Base-by-base conservation (phyloP, 1,139 yeast species). In the Geotrichum siamense region DNA sequence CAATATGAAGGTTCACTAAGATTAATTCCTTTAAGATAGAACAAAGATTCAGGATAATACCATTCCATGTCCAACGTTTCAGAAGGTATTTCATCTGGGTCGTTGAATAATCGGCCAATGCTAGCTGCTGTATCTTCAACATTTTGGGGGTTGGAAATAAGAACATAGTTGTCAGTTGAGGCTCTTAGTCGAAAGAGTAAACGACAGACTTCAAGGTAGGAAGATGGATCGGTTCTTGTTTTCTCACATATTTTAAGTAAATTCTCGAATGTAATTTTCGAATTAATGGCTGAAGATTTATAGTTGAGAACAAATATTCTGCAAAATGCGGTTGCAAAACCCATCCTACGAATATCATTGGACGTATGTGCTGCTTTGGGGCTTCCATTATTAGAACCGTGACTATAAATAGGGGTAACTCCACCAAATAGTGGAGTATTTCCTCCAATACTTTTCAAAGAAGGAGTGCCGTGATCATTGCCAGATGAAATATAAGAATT, bases 121-220 rank as follows among this genome's bases (percentile, higher is more conserved):
- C 78, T 72, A 2, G 78, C 71, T 2, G 86, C 75, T 21, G 81
- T 61, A 0, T 85, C 87, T 39, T 76, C 81, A 70, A 80, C 75
- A 55, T 81, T 85, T 1, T 63, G 61, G 2, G 85, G 83, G 12
- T 69, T 66, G 0, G 77, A 66, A 32, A 82, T 62, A 53, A 69
- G 76, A 1, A 81, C 59, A 29, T 60, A 62, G 10, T 69, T 69
- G 28, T 71, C 72, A 4, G 64, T 55, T 0, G 82, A 74, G 0
- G 67, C 69, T 43, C 93, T 65, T 2, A 82, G 62, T 47, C 89
- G 66, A 13, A 74, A 65, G 45, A 82, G 61, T 16, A 77, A 65
- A 44, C 81, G 70, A 13, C 79, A 69, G 1, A 78, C 64, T 3
- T 72, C 67, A 22, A 80, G 59, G 44, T 78, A 65, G 1, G 74